Base-by-base conservation (phyloP, 441 rosid genomes). In the Eutrema salsugineum region DNA sequence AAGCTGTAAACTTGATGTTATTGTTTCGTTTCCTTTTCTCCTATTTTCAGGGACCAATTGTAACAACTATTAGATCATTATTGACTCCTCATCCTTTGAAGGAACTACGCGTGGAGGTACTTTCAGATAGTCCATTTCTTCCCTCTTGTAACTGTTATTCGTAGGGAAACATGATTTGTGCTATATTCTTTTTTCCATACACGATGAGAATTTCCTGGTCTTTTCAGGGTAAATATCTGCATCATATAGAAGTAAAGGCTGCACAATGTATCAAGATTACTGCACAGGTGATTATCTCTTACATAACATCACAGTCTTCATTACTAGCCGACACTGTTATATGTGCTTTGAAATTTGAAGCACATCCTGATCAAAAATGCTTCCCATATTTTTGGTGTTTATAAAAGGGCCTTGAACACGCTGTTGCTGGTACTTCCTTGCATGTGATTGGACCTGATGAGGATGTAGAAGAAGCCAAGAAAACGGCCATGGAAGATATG, bases 1-100 rank as follows among this genome's bases (percentile, higher is more conserved):
- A 63, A 32, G 5, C 43, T 44, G 17, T 8, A 44, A 17, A 22
- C 32, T 35, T 48, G n/a, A 47, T 62, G 38, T n/a, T 63, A 19
- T 30, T 12, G n/a, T 8, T 56, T 33, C 19, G 44, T 57, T 38
- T 57, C 42, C 27, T 19, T 35, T 51, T 72, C 17, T 72, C 67
- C 28, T 50, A 49, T 70, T 77, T 77, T 20, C 71, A 91, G 95
- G 97, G 91, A 19, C 90, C 91, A 27, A 88, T 88, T 73, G 88
- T 85, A 28, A 87, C 97, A 48, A 67, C 62, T 4, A 87, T 91
- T 77, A 83, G 97, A 79, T 91, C 97, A 47, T 54, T 89, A 59
- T 69, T 91, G 81, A 91, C 92, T 7, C 97, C 97, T 14, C 94
- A 85, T 76, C 97, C 96, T 5, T 88, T 89, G 97, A 89, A 89